A percentile compares a stretch with the other conserved stretches of the same genome.
These are phyloP conservation scores for Kickxella alabastrina DNA, from an alignment of 192 early-diverging fungal species.

Conservation along the genomic window DNA sequence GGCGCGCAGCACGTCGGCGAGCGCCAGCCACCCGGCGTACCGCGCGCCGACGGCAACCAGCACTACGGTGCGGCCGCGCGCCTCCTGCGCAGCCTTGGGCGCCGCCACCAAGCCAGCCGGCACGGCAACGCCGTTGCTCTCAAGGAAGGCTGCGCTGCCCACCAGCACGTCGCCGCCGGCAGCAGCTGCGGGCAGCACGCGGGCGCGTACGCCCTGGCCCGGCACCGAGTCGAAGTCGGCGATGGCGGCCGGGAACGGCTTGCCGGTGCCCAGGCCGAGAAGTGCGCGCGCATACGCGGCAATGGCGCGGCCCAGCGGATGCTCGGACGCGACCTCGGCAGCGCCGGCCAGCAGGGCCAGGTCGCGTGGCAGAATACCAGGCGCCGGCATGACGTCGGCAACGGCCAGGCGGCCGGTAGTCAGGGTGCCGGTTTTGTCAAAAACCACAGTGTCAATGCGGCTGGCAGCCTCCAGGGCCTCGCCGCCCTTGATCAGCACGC, in stretches of 20 bases:
- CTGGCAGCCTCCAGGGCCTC: conserved; percentile 77
- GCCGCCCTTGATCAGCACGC: conserved; percentile 96
- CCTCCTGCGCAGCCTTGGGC: conserved; percentile 55
- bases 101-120: conserved; percentile 19
- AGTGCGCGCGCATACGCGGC: conserved; percentile 55
- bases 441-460: conserved; percentile 80
- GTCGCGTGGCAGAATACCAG: conserved; percentile 40
- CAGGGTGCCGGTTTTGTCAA: conserved; percentile 98
- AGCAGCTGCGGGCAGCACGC: conserved; percentile 34
- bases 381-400: conserved; percentile 39
- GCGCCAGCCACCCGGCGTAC: conserved; percentile 66
- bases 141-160: conserved; percentile 70
- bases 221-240: conserved; percentile 63
- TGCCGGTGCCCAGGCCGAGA: conserved; percentile 28
- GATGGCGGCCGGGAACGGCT: conserved; percentile 46
- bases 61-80: conserved; percentile 73
- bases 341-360: conserved; percentile 68
- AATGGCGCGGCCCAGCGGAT: conserved; percentile 83
- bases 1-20: conserved; percentile 83
- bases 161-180: conserved; percentile 55
- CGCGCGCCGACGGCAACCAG: conserved; percentile 63
- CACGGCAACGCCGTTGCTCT: conserved; percentile 44
- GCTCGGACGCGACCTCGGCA: conserved; percentile 82
- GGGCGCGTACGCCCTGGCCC: conserved; percentile 67
- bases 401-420: conserved; percentile 74